phyloP scores from a whole-genome alignment of 2,329 filamentous ascomycete genomes.

The Aspergillus ochraceoroseus region DNA sequence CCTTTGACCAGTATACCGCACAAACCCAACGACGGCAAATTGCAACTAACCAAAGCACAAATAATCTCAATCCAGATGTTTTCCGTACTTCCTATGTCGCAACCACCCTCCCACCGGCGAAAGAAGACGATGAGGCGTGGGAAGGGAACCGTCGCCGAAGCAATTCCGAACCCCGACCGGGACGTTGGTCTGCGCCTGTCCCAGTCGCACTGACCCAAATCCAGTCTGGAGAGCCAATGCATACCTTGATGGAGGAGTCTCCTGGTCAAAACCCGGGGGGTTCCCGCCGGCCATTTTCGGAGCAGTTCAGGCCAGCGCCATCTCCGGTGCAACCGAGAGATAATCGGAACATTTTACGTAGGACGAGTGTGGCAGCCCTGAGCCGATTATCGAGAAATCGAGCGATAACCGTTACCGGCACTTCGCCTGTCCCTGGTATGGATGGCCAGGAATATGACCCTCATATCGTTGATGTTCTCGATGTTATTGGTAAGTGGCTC shows the following conservation, averaged over 20 bases:
- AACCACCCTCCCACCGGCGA: not conserved
- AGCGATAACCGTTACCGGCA: constrained; percentile 29
- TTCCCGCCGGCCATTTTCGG: constrained; percentile 12
- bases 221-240: constrained; percentile 26
- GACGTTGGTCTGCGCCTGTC: constrained; percentile 30
- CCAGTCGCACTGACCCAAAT: constrained; percentile 21
- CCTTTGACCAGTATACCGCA: constrained; percentile 8
- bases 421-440: constrained; percentile 14
- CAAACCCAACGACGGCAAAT: not conserved
- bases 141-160: constrained; percentile 37
- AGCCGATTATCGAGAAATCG: constrained; percentile 34
- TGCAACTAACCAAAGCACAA: too few relatives aligned
- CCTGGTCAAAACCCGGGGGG: constrained; percentile 20
- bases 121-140: constrained; percentile 28
- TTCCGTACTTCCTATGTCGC: constrained; percentile 8
- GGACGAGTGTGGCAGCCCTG: constrained; percentile 32
- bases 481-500: constrained; percentile 65
- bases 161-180: constrained; percentile 39
- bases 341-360: constrained; percentile 27
- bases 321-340: constrained; percentile 19
- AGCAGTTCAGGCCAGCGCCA: constrained; percentile 15
- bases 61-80: constrained; percentile 6
- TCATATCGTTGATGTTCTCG: constrained; percentile 62
- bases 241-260: constrained; percentile 34
- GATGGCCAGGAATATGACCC: constrained; percentile 52